Percentiles rank a stretch among this genome's conserved stretches.
Evolutionary conservation across 805 yeast species (phyloP).

Genomic region (Candida maris): DNA sequence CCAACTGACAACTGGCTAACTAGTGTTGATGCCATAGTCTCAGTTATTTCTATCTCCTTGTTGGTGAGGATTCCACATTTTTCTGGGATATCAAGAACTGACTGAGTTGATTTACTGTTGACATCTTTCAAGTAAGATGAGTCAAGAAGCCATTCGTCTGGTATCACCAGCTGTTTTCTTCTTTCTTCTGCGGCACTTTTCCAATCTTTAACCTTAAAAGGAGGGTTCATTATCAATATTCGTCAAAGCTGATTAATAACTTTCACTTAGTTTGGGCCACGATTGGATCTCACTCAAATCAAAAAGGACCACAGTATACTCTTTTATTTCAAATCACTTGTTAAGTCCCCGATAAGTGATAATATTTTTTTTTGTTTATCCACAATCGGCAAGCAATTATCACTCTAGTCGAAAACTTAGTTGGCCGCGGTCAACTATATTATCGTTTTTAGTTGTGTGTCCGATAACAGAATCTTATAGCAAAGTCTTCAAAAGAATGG

Average conservation of each 20-base stretch:
- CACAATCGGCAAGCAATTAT: neutral
- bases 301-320: neutral
- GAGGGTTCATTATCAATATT: neutral
- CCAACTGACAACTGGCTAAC: constrained; percentile 11
- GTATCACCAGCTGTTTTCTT: constrained; percentile 7
- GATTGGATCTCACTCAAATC: neutral
- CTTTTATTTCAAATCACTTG: neutral
- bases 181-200: constrained; percentile 4
- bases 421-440: constrained; percentile 1
- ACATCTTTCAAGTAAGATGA: constrained; percentile 1
- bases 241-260: neutral
- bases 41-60: constrained; percentile 17
- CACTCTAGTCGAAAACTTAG: neutral
- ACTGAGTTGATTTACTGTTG: constrained; percentile 4
- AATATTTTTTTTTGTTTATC: neutral
- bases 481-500: neutral
- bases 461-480: neutral
- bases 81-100: constrained; percentile 11
- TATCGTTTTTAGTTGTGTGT: neutral
- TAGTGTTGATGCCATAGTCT: constrained; percentile 9
- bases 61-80: constrained; percentile 10
- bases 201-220: constrained; percentile 4
- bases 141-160: constrained; percentile 16
- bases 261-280: neutral
- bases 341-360: neutral